Conservation (phyloP, 352 stramenopile genomes). For the Aphanomyces cochlioides region DNA sequence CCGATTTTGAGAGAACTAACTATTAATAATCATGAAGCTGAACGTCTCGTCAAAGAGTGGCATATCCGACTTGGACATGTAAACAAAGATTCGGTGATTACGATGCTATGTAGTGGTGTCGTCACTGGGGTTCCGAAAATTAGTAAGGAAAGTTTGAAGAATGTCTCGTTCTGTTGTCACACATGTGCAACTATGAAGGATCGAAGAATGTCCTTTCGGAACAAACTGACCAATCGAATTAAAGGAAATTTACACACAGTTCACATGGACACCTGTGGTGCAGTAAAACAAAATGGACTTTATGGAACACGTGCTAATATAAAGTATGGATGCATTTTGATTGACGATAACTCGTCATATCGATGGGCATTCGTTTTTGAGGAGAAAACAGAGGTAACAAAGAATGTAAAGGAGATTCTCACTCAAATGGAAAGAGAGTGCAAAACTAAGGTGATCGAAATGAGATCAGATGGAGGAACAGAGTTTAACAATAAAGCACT, state of each 20-base stretch:
- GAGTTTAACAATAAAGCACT: background rate
- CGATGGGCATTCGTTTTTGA: slow-evolving; percentile 4
- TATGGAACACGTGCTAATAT: slow-evolving; percentile 3
- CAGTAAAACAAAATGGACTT: slow-evolving; percentile 5
- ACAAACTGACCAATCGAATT: background rate
- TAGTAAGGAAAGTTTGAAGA: too few relatives aligned
- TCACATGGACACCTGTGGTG: background rate
- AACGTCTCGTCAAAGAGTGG: too few relatives aligned
- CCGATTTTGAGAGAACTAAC: too few relatives aligned
- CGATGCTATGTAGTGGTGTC: too few relatives aligned
- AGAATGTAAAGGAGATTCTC: background rate
- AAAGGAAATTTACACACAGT: slow-evolving; percentile 1
- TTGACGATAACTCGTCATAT: slow-evolving; percentile 4
- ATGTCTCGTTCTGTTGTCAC: background rate
- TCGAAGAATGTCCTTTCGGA: slow-evolving; percentile 6
- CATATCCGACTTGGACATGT: too few relatives aligned
- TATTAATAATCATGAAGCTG: too few relatives aligned
- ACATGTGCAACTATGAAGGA: slow-evolving; percentile 11
- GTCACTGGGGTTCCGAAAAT: too few relatives aligned
- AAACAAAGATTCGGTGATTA: too few relatives aligned
- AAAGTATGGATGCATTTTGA: slow-evolving; percentile 1
- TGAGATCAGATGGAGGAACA: slow-evolving; percentile 1
- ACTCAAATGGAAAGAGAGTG: background rate
- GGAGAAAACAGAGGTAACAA: background rate
- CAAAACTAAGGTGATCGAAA: background rate